Conservation (phyloP, 2,329 filamentous ascomycete genomes). For the Microdochium bolleyi region DNA sequence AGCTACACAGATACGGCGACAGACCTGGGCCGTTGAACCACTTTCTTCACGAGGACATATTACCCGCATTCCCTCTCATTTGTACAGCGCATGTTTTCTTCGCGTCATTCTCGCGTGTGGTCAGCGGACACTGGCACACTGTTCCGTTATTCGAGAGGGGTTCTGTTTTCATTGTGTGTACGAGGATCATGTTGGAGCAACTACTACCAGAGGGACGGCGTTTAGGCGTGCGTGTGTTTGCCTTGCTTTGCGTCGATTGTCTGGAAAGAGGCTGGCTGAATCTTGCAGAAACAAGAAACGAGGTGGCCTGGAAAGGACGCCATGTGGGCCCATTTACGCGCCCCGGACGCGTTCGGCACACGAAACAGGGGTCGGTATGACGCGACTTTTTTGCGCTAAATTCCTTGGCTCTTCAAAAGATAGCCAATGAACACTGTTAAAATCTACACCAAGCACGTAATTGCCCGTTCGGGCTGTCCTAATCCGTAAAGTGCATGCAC, state of each 20-base stretch:
- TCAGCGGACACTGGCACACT: background rate
- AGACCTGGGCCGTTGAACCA: background rate
- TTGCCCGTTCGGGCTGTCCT: too few species aligned
- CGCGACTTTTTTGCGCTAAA: too few species aligned
- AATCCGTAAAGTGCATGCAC: too few species aligned
- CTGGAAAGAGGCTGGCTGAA: background rate
- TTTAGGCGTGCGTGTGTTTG: background rate
- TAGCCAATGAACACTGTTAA: too few species aligned
- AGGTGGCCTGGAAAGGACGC: background rate
- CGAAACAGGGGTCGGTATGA: too few species aligned
- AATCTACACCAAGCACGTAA: too few species aligned
- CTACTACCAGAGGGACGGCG: background rate
- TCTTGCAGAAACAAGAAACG: background rate
- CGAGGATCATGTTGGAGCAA: background rate
- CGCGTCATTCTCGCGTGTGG: background rate
- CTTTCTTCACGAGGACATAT: background rate
- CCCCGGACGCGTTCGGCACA: background rate
- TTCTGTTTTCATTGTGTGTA: slow-evolving; percentile 1
- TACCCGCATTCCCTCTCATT: slow-evolving; percentile 1
- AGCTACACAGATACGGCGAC: background rate
- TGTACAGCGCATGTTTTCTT: slow-evolving; percentile 1
- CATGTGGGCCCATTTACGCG: background rate
- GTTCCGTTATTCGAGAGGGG: background rate
- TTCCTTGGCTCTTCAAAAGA: too few species aligned
- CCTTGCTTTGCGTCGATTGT: background rate